A percentile compares a stretch with the other conserved stretches of the same genome.
Conservation (phyloP, 2,329 filamentous ascomycete species). For the Colletotrichum somersetense region DNA sequence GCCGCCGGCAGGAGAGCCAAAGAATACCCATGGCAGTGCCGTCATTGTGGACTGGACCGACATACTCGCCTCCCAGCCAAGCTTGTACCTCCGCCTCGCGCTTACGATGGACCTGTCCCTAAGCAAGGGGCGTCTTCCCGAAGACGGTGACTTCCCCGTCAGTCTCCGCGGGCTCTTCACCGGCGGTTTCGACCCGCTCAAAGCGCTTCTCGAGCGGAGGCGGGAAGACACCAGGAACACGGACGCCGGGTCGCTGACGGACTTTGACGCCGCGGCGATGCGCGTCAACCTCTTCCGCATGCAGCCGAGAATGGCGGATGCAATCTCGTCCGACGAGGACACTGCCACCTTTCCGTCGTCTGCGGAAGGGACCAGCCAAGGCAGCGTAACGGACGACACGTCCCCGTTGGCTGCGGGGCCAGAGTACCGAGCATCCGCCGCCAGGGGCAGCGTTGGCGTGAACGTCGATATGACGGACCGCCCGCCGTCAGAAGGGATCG, state of each 20-base stretch:
- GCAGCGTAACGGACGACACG: constrained; percentile 31
- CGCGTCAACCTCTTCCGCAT: constrained; percentile 35
- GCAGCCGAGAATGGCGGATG: constrained; percentile 31
- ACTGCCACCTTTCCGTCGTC: constrained; percentile 39
- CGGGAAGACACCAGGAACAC: constrained; percentile 28
- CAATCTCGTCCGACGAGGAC: constrained; percentile 44
- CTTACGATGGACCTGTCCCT: constrained; percentile 59
- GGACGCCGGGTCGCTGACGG: constrained; percentile 10
- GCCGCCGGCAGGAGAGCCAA: constrained; percentile 29
- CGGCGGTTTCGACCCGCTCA: constrained; percentile 53
- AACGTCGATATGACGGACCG: constrained; percentile 38
- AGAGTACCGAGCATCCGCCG: constrained; percentile 6
- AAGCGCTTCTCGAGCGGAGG: constrained; percentile 49
- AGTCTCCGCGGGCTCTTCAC: constrained; percentile 54
- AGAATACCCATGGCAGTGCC: constrained; percentile 31
- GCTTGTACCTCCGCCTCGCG: constrained; percentile 57
- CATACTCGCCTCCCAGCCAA: constrained; percentile 55
- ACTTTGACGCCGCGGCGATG: constrained; percentile 35
- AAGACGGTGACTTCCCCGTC: constrained; percentile 57
- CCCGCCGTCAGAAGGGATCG: constrained; percentile 48
- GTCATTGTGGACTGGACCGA: constrained; percentile 57
- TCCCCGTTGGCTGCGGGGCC: constrained; percentile 20
- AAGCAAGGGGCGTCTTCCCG: constrained; percentile 56
- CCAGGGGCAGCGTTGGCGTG: constrained; percentile 9
- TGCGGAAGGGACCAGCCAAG: constrained; percentile 18